Conservation (phyloP, 2,329 filamentous ascomycete genomes). For the Byssochlamys sp. region DNA sequence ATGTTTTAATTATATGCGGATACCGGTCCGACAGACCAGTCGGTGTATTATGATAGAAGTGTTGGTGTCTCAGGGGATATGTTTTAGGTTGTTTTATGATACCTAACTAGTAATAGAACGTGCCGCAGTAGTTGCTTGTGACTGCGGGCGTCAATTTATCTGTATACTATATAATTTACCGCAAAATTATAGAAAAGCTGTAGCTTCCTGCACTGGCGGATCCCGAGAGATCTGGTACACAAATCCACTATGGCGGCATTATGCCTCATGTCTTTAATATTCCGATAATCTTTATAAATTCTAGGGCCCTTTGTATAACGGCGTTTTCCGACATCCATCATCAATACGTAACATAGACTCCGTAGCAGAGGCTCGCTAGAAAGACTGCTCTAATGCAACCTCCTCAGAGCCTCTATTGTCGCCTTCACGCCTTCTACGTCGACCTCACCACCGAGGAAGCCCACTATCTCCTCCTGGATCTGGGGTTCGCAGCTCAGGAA, state of each 20-base stretch:
- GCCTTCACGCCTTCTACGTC: slow-evolving; percentile 51
- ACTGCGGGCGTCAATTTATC: not conserved
- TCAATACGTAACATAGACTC: not conserved
- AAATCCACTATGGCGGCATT: not conserved
- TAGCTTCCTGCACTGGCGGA: not conserved
- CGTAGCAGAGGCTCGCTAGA: not conserved
- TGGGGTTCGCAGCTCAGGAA: slow-evolving; percentile 64
- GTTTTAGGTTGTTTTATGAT: not conserved
- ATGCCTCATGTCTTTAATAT: not conserved
- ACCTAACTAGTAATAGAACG: not conserved
- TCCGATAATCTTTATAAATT: not conserved
- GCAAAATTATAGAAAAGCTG: not conserved
- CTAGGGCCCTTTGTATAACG: not conserved
- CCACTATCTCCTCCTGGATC: slow-evolving; percentile 45
- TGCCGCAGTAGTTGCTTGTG: not conserved
- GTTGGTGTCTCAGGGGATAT: not conserved
- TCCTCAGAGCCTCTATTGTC: slow-evolving; percentile 49
- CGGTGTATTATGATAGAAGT: not conserved
- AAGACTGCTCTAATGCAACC: slow-evolving; percentile 34
- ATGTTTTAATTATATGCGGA: not conserved
- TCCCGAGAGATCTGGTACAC: not conserved
- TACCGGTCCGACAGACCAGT: not conserved
- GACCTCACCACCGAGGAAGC: slow-evolving; percentile 43
- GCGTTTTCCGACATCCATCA: not conserved
- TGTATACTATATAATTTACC: not conserved